Percentiles rank a stretch among this genome's conserved stretches.
phyloP scores from a whole-genome alignment of 257 asterid genomes.

The Forsythia viridissima region DNA sequence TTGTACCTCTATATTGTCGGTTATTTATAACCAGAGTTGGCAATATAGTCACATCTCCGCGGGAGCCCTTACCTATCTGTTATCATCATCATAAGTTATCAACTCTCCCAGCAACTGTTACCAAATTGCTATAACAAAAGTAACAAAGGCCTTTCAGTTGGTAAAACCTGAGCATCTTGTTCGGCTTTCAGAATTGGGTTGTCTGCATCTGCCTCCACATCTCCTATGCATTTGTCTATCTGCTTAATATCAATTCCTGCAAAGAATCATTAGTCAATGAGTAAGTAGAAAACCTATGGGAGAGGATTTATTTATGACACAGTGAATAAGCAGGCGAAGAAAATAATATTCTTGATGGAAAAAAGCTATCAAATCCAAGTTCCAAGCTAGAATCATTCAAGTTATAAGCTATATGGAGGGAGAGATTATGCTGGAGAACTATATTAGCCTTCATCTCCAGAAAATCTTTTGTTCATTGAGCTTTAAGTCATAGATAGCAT shows the following conservation, averaged over 20 bases:
- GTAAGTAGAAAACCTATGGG: background rate
- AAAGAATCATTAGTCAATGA: background rate
- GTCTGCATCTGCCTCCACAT: conserved; percentile 45
- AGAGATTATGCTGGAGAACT: background rate
- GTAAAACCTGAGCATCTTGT: conserved; percentile 54
- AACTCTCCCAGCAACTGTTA: background rate
- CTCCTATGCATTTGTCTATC: conserved; percentile 59
- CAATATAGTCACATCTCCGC: conserved; percentile 68
- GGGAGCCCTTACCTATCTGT: conserved; percentile 58
- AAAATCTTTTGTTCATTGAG: background rate
- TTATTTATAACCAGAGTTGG: conserved; percentile 62
- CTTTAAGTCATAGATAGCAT: background rate
- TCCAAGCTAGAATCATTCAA: background rate
- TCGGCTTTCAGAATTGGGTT: conserved; percentile 59
- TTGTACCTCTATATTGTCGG: conserved; percentile 58
- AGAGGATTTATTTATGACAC: background rate
- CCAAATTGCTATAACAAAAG: background rate
- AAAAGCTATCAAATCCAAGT: background rate
- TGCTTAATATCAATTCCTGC: conserved; percentile 48
- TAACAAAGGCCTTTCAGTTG: background rate
- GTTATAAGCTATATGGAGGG: background rate
- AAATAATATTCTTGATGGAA: no score
- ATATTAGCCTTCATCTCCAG: background rate
- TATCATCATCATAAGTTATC: background rate
- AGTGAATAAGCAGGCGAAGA: background rate